Conservation (phyloP, 345 rosid genomes). For the Mallotus nudiflorus region DNA sequence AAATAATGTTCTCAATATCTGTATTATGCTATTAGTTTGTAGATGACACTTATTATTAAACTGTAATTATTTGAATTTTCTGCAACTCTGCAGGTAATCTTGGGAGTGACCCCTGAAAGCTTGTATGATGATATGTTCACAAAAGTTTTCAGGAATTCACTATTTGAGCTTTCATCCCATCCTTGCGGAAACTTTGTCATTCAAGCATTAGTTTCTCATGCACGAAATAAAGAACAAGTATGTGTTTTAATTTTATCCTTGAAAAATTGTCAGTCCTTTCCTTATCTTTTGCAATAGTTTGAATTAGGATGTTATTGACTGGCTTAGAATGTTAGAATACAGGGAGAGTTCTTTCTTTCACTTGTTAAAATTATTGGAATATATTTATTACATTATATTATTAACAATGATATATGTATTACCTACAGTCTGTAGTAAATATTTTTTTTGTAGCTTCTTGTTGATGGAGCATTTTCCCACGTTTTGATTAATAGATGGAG, state of each 20-base stretch:
- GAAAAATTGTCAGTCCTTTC: background rate
- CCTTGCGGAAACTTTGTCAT: conserved; percentile 90
- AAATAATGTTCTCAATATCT: too few relatives aligned
- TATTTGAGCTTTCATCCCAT: conserved; percentile 73
- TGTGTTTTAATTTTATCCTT: background rate
- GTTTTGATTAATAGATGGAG: conserved; percentile 58
- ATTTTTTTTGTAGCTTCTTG: background rate
- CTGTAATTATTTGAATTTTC: background rate
- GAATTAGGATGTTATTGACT: background rate
- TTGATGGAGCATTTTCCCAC: conserved; percentile 1
- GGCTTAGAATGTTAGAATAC: background rate
- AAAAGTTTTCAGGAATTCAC: conserved; percentile 68
- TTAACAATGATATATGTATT: too few relatives aligned
- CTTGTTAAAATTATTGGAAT: background rate
- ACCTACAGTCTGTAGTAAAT: background rate
- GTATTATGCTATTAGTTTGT: background rate
- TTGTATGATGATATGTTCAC: conserved; percentile 65
- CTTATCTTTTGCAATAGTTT: background rate
- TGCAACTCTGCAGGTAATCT: conserved; percentile 67
- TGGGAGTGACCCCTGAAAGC: conserved; percentile 81
- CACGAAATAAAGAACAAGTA: conserved; percentile 76
- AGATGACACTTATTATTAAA: background rate
- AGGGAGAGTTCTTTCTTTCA: background rate
- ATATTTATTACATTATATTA: background rate
- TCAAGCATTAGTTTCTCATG: conserved; percentile 76